Evolutionary conservation across 345 rosid species (phyloP), one percentile per base, ranked within the genome.

Genomic region (Eucalyptus fibrosa): DNA sequence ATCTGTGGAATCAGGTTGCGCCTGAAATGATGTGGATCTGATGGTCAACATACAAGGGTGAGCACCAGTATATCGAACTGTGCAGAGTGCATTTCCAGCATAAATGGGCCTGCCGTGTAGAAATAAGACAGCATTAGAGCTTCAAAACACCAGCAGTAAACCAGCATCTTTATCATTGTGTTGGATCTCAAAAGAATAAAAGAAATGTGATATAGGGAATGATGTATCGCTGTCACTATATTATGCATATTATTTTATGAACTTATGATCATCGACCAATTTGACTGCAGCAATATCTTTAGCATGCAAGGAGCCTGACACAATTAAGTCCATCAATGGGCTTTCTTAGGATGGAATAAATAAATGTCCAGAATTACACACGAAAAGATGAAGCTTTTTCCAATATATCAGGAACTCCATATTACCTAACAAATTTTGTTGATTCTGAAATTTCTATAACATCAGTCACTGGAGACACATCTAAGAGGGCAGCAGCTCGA

Each of bases 81-180:
- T 94, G 92, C 97, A 97, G 65, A 98, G 96, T 8, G 99, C 99
- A 91, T 98, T 98, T 92, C 99, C 99, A 21, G 99, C 99, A 94
- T 97, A 98, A 90, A 98, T 97, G 86, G 99, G 99, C 95, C 99
- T 98, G 94, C 69, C 83, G 90, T 86, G 89, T 55, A 72, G 87
- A 86, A 83, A 86, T 5, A 89, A 65, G 60, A 86, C 37, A 50
- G 67, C 51, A 62, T 37, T 55, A 88, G 55, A 17, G 18, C 56
- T 47, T 47, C 42, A 86, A 53, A 77, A 42, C 47, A 77, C 47
- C 47, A 4, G 85, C 47, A 77, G 28, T 40, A 40, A 37, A 23
- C 47, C 30, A 37, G 47, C 85, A 40, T 40, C 5, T 40, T 77
- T 77, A 40, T 77, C 17, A 40, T 77, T 77, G 45, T 72, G 12